phyloP scores from a whole-genome alignment of 139 green algal species.

The Chlorella sp. region DNA sequence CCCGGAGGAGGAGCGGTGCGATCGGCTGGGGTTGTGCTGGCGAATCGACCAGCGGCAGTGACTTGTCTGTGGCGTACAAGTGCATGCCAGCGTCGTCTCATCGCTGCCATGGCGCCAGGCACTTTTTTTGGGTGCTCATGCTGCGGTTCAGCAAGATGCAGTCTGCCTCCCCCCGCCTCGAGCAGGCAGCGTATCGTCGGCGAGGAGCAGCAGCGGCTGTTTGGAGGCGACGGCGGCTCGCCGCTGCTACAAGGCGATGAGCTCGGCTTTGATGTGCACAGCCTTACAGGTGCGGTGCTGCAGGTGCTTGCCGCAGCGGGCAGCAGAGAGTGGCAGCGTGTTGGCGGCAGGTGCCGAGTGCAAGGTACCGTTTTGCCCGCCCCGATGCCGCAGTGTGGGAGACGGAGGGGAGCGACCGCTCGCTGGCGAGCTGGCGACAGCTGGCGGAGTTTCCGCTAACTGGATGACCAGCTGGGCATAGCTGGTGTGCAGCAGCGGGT shows the following conservation, averaged over 20 bases:
- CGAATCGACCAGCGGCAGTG: no score
- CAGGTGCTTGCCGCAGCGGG: no score
- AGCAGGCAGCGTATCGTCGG: constrained; percentile 12
- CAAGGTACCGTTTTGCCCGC: no score
- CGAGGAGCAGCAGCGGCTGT: constrained; percentile 24
- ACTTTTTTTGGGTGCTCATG: no score
- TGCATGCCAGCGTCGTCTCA: no score
- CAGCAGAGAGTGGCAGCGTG: no score
- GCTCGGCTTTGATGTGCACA: constrained; percentile 23
- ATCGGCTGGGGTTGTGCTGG: neutral
- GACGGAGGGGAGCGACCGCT: constrained; percentile 33
- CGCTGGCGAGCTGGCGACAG: constrained; percentile 9
- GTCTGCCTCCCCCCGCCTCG: neutral
- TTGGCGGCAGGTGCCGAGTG: no score
- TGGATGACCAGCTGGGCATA: neutral
- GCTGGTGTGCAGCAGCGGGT: no score
- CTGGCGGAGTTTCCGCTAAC: constrained; percentile 20
- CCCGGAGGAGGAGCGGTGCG: constrained; percentile 15
- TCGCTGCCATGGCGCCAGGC: no score
- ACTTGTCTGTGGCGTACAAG: no score
- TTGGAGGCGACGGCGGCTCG: neutral
- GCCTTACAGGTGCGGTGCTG: no score
- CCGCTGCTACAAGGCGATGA: constrained; percentile 3
- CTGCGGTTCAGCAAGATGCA: no score
- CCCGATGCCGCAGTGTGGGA: constrained; percentile 33